Conservation (phyloP, 2,329 filamentous ascomycete species). For the Pseudocercospora eumusae region DNA sequence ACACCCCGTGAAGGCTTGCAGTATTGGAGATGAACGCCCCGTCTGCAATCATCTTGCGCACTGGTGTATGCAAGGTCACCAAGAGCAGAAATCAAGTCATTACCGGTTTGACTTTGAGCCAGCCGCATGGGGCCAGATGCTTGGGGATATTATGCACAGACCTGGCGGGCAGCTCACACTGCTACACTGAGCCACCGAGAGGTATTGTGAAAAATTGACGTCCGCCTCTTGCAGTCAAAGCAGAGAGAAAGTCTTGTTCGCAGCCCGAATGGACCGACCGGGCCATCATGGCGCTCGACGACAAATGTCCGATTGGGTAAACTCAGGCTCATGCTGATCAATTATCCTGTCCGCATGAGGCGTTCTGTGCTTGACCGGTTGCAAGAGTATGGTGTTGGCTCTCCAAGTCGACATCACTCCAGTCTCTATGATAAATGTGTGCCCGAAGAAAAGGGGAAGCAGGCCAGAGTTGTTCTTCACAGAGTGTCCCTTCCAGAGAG, state of each 20-base stretch:
- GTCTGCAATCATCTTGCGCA: not conserved
- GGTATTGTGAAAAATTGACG: not conserved
- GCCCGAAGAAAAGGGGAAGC: not conserved
- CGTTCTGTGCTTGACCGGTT: not conserved
- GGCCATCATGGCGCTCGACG: not conserved
- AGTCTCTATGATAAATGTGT: not conserved
- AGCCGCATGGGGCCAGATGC: not conserved
- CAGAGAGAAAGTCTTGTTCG: not conserved
- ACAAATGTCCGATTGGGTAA: not conserved
- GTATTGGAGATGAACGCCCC: not conserved
- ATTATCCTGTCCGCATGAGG: not conserved
- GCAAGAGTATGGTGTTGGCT: not conserved
- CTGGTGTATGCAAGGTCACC: not conserved
- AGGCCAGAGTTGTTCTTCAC: not conserved
- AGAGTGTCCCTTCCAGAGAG: too few species aligned
- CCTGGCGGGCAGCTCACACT: not conserved
- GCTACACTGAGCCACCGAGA: not conserved
- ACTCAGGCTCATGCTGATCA: not conserved
- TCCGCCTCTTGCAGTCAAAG: not conserved
- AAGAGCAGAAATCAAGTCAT: not conserved
- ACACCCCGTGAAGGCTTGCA: not conserved
- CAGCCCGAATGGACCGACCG: not conserved
- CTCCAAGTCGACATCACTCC: not conserved
- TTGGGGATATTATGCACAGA: not conserved
- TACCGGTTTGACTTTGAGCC: not conserved